phyloP scores from a whole-genome alignment of 2,329 filamentous ascomycete species.

The Corniculantispora saksenae region DNA sequence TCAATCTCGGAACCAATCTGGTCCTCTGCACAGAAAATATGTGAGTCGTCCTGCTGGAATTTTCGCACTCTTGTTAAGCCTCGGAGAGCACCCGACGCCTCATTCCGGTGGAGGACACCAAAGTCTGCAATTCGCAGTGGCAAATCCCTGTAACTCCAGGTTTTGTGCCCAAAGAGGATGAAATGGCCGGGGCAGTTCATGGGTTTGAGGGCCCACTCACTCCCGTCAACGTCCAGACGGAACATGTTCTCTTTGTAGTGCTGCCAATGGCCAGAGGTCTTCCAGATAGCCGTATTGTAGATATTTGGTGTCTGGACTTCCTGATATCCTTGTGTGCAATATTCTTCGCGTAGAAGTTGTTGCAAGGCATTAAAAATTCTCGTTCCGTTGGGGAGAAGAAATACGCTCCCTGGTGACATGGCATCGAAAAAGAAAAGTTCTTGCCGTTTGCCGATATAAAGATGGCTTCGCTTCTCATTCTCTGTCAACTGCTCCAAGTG shows the following conservation, averaged over 20 bases:
- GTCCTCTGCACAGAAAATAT: conserved; percentile 76
- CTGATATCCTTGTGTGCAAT: conserved; percentile 89
- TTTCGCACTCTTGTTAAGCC: conserved; percentile 89
- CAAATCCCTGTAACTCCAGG: conserved; percentile 80
- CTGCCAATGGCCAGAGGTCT: conserved; percentile 91
- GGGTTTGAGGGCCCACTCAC: conserved; percentile 73
- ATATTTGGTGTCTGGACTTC: conserved; percentile 95
- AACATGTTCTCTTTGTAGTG: conserved; percentile 87
- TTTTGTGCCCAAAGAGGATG: conserved; percentile 79
- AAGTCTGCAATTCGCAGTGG: conserved; percentile 95
- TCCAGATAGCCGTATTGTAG: conserved; percentile 92
- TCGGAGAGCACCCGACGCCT: conserved; percentile 86
- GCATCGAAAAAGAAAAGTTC: conserved; percentile 98
- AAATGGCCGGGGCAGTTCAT: conserved; percentile 99
- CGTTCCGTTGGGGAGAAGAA: conserved; percentile 90
- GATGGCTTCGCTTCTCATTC: conserved; percentile 95
- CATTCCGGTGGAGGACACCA: conserved; percentile 91
- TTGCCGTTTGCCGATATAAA: conserved; percentile 91
- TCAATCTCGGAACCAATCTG: conserved; percentile 59
- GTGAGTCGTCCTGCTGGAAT: conserved; percentile 95
- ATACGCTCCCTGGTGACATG: conserved; percentile 86
- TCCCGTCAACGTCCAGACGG: conserved; percentile 76
- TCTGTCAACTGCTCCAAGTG: conserved; percentile 96
- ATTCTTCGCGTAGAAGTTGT: conserved; percentile 79
- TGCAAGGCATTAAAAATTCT: conserved; percentile 91